A percentile compares a stretch with the other conserved stretches of the same genome.
Conservation (phyloP, 2,329 filamentous ascomycete species). For the Neofusicoccum parvum region DNA sequence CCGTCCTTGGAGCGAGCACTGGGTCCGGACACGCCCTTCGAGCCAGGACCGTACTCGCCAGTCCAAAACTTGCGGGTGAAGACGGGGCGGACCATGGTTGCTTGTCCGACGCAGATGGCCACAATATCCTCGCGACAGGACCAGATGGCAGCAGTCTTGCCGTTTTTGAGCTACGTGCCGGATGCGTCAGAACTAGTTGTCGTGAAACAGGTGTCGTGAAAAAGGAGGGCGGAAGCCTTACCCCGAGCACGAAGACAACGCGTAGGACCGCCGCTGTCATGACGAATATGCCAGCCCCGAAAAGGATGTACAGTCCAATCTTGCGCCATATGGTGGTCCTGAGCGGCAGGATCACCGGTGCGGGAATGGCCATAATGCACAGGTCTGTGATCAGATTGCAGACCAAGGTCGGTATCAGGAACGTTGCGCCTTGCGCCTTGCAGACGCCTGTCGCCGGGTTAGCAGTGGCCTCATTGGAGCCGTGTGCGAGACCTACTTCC, state of each 20-base stretch:
- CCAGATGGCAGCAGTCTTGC: conserved; percentile 39
- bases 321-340: conserved; percentile 33
- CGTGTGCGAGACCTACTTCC: conserved; percentile 33
- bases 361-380: conserved; percentile 39
- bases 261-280: conserved; percentile 35
- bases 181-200: too few relatives aligned
- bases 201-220: too few relatives aligned
- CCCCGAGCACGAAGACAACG: conserved; percentile 32
- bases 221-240: too few relatives aligned
- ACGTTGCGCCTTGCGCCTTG: conserved; percentile 36
- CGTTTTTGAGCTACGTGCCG: conserved; percentile 14
- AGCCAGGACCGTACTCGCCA: neutral
- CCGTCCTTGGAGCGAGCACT: too few relatives aligned
- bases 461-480: neutral
- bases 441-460: conserved; percentile 27
- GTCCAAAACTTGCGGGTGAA: conserved; percentile 27
- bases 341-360: conserved; percentile 36
- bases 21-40: too few relatives aligned
- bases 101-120: conserved; percentile 41
- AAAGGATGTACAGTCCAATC: conserved; percentile 36
- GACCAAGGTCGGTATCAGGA: conserved; percentile 36
- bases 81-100: conserved; percentile 39
- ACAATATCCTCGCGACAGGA: conserved; percentile 44
- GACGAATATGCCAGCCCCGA: conserved; percentile 38
- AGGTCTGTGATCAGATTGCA: conserved; percentile 41